phyloP scores from a whole-genome alignment of 2,329 filamentous ascomycete genomes.

The Penicillium sp. region DNA sequence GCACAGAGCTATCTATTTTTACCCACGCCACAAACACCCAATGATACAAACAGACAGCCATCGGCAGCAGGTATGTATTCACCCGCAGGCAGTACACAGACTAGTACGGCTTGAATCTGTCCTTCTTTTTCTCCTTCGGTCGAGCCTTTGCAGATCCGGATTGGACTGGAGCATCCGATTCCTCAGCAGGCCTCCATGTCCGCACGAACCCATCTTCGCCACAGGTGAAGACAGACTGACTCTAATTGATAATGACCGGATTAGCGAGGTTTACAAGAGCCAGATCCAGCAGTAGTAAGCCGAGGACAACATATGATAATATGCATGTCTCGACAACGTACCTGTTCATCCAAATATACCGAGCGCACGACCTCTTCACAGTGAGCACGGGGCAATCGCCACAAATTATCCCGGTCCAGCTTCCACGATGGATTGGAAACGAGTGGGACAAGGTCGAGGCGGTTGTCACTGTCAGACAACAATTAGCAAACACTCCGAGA shows the following conservation, averaged over 20 bases:
- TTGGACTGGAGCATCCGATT: conserved; percentile 13
- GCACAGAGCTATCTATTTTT: conserved; percentile 16
- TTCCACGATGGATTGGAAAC: conserved; percentile 37
- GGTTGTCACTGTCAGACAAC: conserved; percentile 32
- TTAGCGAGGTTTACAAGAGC: not conserved
- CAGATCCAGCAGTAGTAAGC: not conserved
- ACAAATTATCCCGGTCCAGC: conserved; percentile 41
- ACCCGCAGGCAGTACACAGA: conserved; percentile 3
- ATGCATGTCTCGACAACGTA: conserved; percentile 23
- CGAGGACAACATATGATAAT: not conserved
- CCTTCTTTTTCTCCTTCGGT: conserved; percentile 38
- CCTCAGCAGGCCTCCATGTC: conserved; percentile 36
- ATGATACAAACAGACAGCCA: conserved; percentile 18
- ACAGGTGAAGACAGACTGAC: conserved; percentile 44
- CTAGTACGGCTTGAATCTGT: conserved; percentile 43
- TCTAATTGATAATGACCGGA: conserved; percentile 22
- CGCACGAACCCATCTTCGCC: conserved; percentile 48
- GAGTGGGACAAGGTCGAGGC: conserved; percentile 46
- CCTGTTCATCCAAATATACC: conserved; percentile 46
- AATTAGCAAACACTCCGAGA: not conserved
- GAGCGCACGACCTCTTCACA: conserved; percentile 51
- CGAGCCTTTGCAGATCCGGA: conserved; percentile 25
- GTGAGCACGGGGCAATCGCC: conserved; percentile 49
- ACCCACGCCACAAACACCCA: conserved; percentile 9
- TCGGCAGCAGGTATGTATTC: not conserved